These are phyloP conservation scores for Chaetothyriales sp. DNA, from an alignment of 2,329 filamentous ascomycete genomes.

Conservation along the genomic window DNA sequence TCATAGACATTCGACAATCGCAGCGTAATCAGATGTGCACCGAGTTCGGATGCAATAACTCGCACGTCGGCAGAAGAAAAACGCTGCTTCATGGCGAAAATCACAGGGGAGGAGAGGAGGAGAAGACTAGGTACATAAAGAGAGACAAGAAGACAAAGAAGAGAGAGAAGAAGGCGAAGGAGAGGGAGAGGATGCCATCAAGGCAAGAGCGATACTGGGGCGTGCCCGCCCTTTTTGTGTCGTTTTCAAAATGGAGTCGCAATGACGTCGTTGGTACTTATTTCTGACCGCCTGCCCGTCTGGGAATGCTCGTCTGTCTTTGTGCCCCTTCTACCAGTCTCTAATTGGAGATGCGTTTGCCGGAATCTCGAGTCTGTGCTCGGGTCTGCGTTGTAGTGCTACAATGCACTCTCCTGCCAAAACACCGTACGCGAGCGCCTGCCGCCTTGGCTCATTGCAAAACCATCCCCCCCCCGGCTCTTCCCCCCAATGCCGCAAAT, in stretches of 20 bases:
- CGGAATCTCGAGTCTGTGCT: not conserved
- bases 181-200: not conserved
- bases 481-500: not conserved
- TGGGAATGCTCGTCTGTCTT: not conserved
- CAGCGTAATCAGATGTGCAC: conserved; percentile 58
- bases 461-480: not conserved
- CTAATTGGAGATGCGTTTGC: not conserved
- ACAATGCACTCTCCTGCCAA: not conserved
- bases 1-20: conserved; percentile 93
- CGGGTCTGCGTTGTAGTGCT: not conserved
- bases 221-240: not conserved
- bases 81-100: conserved; percentile 42
- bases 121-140: not conserved
- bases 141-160: not conserved
- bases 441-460: not conserved
- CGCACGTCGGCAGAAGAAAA: conserved; percentile 49
- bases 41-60: conserved; percentile 91
- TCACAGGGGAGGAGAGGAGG: no score
- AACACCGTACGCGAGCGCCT: not conserved
- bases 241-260: not conserved
- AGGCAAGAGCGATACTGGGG: not conserved
- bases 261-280: not conserved
- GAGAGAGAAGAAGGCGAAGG: not conserved
- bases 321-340: not conserved
- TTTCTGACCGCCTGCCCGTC: not conserved